These are phyloP conservation scores for Xylaria venustula DNA, from an alignment of 495 filamentous ascomycete species.

Conservation along the genomic window DNA sequence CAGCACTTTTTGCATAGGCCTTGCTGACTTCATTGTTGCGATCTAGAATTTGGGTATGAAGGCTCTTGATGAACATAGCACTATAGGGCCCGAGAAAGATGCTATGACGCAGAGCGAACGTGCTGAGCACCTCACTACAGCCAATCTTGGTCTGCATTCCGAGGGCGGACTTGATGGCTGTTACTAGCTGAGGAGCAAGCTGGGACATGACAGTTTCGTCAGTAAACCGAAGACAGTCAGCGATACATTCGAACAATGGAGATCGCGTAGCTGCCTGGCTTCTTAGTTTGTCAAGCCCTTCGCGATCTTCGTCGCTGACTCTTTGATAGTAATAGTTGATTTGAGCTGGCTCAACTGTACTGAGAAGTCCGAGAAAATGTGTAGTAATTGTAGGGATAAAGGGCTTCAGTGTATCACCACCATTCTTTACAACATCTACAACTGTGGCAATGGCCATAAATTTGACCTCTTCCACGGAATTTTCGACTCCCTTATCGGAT, in stretches of 20 bases:
- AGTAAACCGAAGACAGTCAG: slow-evolving; percentile 81
- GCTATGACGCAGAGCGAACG: slow-evolving; percentile 75
- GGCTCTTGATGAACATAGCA: slow-evolving; percentile 69
- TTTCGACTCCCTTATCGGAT: slow-evolving; percentile 85
- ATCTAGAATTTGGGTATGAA: slow-evolving; percentile 79
- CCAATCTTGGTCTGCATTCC: slow-evolving; percentile 93
- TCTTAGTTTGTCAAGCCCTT: slow-evolving; percentile 82
- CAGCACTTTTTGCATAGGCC: slow-evolving; percentile 80
- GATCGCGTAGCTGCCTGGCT: slow-evolving; percentile 75
- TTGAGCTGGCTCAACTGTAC: slow-evolving; percentile 78
- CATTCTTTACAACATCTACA: slow-evolving; percentile 84
- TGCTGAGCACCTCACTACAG: slow-evolving; percentile 79
- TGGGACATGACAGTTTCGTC: slow-evolving; percentile 72
- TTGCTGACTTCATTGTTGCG: slow-evolving; percentile 86
- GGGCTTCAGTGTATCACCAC: slow-evolving; percentile 67
- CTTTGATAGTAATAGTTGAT: slow-evolving; percentile 93
- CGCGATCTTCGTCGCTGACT: slow-evolving; percentile 79
- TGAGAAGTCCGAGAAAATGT: slow-evolving; percentile 74
- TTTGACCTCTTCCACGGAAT: slow-evolving; percentile 80
- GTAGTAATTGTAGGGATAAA: slow-evolving; percentile 81
- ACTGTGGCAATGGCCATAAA: slow-evolving; percentile 70
- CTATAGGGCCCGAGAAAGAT: slow-evolving; percentile 74
- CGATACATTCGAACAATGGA: slow-evolving; percentile 93
- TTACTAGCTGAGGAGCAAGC: slow-evolving; percentile 68
- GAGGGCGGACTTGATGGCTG: slow-evolving; percentile 77